Base-by-base conservation (phyloP, 1,139 yeast species). In the Yamadazyma sp. region DNA sequence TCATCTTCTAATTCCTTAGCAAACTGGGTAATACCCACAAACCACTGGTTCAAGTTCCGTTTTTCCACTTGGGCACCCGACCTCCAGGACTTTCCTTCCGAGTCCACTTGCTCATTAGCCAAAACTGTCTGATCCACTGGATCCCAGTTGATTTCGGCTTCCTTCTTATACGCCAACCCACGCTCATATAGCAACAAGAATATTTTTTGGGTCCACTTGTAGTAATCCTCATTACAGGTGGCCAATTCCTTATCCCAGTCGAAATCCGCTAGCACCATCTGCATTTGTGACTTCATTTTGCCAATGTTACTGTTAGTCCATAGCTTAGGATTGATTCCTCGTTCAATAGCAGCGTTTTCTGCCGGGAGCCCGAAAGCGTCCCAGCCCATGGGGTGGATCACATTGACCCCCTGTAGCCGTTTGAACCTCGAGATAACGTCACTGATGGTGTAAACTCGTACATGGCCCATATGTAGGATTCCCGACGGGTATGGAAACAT, bases 401-500 rank as follows among this genome's bases (percentile, higher is more conserved):
- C 96, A 31, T 81, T 67, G 46, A 73, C 77, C 0, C 96, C 97
- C 40, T 75, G 77, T 62, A 86, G 74, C 46, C 94, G 68, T 50
- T 87, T 78, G 60, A 78, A 92, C 47, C 97, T 66, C 1, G 95
- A 78, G 28, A 92, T 58, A 1, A 82, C 85, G 58, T 92, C 98
- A 52, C 92, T 82, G 30, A 92, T 88, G 1, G 96, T 86, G 60
- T 87, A 92, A 0, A 92, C 97, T 38, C 98, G 68, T 26, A 89
- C 70, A 61, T 92, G 98, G 0, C 98, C 98, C 76, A 92, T 80
- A 56, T 92, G 98, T 11, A 92, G 70, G 44, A 75, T 71, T 1
- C 98, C 98, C 0, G 96, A 87, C 0, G 98, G 98, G 53, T 92
- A 92, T 0, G 98, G 98, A 56, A 92, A 92, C 96, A 87, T 87